Conservation (phyloP, 2,329 filamentous ascomycete species). For the Alternaria triticina region DNA sequence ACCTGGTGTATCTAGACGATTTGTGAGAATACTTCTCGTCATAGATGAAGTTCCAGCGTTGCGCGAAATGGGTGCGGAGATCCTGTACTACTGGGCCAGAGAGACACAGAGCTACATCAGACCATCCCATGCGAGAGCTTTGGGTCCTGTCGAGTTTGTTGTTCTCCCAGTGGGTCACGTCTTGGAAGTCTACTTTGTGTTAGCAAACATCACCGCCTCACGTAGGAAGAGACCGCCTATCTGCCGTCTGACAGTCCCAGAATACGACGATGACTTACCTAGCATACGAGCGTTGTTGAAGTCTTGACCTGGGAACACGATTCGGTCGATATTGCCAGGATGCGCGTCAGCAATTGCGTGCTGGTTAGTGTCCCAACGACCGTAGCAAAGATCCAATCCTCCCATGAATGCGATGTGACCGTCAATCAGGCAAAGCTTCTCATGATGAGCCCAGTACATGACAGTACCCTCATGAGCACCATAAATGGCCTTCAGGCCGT, state of each 20-base stretch:
- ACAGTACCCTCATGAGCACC: conserved; percentile 82
- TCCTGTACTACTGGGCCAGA: conserved; percentile 77
- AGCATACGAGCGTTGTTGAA: conserved; percentile 88
- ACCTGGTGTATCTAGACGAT: conserved; percentile 56
- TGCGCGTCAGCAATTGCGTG: conserved; percentile 87
- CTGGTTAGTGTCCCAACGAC: conserved; percentile 84
- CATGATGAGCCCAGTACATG: conserved; percentile 91
- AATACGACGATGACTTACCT: conserved; percentile 57
- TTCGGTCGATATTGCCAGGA: conserved; percentile 74
- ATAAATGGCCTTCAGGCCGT: conserved; percentile 79
- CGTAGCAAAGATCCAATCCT: conserved; percentile 84
- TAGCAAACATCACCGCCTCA: conserved; percentile 10
- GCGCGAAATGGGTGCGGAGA: conserved; percentile 77
- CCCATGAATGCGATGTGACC: conserved; percentile 87
- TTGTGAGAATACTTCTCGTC: conserved; percentile 76
- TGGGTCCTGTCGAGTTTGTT: conserved; percentile 85
- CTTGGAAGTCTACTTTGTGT: conserved; percentile 65
- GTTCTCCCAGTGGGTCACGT: conserved; percentile 78
- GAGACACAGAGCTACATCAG: conserved; percentile 80
- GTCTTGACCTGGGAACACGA: conserved; percentile 87
- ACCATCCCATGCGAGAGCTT: conserved; percentile 90
- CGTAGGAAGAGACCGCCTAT: background rate
- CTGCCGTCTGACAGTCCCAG: background rate
- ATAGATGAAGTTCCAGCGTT: conserved; percentile 93
- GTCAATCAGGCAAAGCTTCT: conserved; percentile 87